Conservation (phyloP, 306 rosid species). For the Crotalaria pallida region DNA sequence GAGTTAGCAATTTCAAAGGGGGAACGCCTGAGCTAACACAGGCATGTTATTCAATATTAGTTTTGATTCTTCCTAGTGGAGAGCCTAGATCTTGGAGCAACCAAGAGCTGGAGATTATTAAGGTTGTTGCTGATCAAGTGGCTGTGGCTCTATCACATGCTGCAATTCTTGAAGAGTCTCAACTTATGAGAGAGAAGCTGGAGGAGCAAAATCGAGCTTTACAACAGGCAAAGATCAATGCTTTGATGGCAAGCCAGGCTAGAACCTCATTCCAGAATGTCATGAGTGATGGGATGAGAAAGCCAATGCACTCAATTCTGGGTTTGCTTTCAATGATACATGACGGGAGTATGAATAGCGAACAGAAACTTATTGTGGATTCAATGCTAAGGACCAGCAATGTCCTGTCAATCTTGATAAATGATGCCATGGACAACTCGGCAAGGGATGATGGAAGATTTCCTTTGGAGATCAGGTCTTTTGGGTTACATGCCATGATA, state of each 20-base stretch:
- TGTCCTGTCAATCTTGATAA: slow-evolving; percentile 61
- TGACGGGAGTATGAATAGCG: slow-evolving; percentile 48
- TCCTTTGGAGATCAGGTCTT: slow-evolving; percentile 56
- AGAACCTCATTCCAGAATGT: slow-evolving; percentile 69
- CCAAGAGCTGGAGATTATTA: slow-evolving; percentile 72
- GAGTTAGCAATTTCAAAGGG: slow-evolving; percentile 68
- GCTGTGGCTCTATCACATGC: slow-evolving; percentile 95
- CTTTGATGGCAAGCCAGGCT: slow-evolving; percentile 80
- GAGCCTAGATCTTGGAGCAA: slow-evolving; percentile 60
- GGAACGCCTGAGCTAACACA: slow-evolving; percentile 70
- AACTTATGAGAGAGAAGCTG: slow-evolving; percentile 77
- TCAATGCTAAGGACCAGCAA: slow-evolving; percentile 69
- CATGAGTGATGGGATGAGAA: slow-evolving; percentile 86
- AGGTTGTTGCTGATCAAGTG: slow-evolving; percentile 92
- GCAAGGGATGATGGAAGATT: slow-evolving; percentile 55
- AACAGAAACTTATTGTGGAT: slow-evolving; percentile 57
- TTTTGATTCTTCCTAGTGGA: slow-evolving; percentile 68
- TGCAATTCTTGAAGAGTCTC: slow-evolving; percentile 83
- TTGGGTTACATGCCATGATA: slow-evolving; percentile 57
- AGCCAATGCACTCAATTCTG: slow-evolving; percentile 83
- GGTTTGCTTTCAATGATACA: slow-evolving; percentile 78
- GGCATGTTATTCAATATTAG: slow-evolving; percentile 65
- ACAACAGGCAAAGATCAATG: slow-evolving; percentile 60
- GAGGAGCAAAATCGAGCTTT: slow-evolving; percentile 77
- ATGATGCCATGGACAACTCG: slow-evolving; percentile 69